These are phyloP conservation scores for Penicillium longicatenatum DNA, from an alignment of 495 filamentous ascomycete genomes.

Conservation along the genomic window DNA sequence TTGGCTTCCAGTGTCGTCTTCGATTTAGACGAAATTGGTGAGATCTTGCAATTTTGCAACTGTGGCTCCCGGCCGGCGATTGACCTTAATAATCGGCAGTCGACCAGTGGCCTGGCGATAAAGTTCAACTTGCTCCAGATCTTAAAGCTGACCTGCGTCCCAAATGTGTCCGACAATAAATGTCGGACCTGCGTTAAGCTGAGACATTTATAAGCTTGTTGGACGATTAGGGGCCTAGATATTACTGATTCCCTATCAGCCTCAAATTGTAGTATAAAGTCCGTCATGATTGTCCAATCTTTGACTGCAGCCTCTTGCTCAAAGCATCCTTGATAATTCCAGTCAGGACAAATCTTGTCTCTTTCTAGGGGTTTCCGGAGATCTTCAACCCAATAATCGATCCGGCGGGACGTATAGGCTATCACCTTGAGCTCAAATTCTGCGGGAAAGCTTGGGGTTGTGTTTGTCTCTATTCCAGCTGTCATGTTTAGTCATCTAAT, in stretches of 20 bases:
- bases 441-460: too few relatives aligned
- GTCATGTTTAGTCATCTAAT: too few relatives aligned
- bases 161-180: neutral
- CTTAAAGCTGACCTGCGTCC: neutral
- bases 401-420: neutral
- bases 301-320: neutral
- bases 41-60: conserved; percentile 1
- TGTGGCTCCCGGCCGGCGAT: conserved; percentile 8
- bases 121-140: conserved; percentile 3
- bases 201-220: neutral
- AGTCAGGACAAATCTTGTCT: too few relatives aligned
- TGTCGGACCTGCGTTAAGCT: neutral
- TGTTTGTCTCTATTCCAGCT: too few relatives aligned
- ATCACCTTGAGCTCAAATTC: too few relatives aligned
- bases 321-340: neutral
- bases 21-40: neutral
- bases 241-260: neutral
- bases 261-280: neutral
- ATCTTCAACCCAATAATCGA: conserved; percentile 8
- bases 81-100: conserved; percentile 4
- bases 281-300: neutral
- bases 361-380: neutral
- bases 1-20: neutral
- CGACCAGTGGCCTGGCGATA: conserved; percentile 7
- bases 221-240: neutral